Evolutionary conservation across 2,329 filamentous ascomycete species (phyloP).

Genomic region (Xylaria sp.): DNA sequence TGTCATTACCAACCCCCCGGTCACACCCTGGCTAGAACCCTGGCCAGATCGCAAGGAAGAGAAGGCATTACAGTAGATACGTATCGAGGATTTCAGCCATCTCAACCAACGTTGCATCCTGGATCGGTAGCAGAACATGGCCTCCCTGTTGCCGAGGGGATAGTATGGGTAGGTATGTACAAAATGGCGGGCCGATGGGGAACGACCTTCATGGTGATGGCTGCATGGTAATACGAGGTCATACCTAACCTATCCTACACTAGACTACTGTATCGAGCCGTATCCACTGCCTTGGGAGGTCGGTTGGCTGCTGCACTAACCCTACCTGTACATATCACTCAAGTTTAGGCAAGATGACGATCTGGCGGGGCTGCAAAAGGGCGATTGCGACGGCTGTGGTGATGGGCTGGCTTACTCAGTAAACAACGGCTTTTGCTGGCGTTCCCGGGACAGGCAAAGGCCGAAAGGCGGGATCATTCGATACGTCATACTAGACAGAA

Average conservation of each 20-base stretch:
- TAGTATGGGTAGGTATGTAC: constrained; percentile 4
- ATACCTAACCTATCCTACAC: constrained; percentile 36
- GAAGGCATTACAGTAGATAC: not conserved
- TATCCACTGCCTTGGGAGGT: constrained; percentile 16
- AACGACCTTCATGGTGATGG: constrained; percentile 29
- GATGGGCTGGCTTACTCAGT: too few relatives aligned
- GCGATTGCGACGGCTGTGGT: not conserved
- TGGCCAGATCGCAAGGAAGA: constrained; percentile 10
- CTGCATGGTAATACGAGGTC: constrained; percentile 41
- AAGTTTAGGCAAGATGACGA: constrained; percentile 22
- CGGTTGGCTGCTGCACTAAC: constrained; percentile 24
- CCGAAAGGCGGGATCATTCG: constrained; percentile 31
- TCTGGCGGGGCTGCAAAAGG: constrained; percentile 33
- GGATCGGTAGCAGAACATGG: constrained; percentile 5
- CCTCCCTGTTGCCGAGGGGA: constrained; percentile 16
- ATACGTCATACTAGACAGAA: constrained; percentile 45
- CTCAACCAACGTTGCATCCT: constrained; percentile 34
- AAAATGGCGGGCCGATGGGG: constrained; percentile 32
- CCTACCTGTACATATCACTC: constrained; percentile 8
- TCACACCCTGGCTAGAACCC: not conserved
- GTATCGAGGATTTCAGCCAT: constrained; percentile 6
- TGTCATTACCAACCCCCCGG: constrained; percentile 4
- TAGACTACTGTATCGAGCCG: constrained; percentile 22
- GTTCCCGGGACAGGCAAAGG: not conserved
- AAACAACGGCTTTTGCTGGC: constrained; percentile 11